A percentile compares a stretch with the other conserved stretches of the same genome.
Conservation (phyloP, 306 rosid genomes). For the Prunus kanzakura region DNA sequence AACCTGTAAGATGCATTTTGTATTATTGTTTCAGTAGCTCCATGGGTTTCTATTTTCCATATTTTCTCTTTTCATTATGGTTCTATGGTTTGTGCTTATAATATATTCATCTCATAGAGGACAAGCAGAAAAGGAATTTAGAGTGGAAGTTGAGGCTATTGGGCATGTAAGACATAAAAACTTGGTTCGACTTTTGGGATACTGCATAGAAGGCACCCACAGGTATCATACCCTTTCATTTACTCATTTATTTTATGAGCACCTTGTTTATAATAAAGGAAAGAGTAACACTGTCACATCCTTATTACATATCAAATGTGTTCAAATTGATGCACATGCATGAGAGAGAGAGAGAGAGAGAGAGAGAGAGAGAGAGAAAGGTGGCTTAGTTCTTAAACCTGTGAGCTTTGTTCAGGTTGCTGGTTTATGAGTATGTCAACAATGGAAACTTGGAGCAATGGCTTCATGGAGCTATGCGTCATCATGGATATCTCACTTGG, state of each 20-base stretch:
- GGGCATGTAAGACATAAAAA: constrained; percentile 95
- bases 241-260: background rate
- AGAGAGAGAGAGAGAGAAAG: background rate
- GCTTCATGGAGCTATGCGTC: constrained; percentile 88
- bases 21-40: constrained; percentile 15
- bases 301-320: too few relatives aligned
- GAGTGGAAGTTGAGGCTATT: constrained; percentile 96
- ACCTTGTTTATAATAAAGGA: background rate
- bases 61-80: constrained; percentile 2
- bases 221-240: constrained; percentile 41
- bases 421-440: constrained; percentile 84
- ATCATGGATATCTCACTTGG: constrained; percentile 83
- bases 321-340: background rate
- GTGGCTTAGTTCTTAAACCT: background rate
- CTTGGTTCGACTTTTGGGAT: constrained; percentile 86
- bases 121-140: constrained; percentile 93
- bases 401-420: constrained; percentile 49
- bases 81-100: background rate
- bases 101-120: constrained; percentile 50
- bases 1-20: constrained; percentile 63
- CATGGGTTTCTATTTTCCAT: background rate
- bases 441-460: constrained; percentile 89
- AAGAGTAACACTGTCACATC: background rate
- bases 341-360: background rate
- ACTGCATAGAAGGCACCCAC: constrained; percentile 91